Percentiles rank a stretch among this genome's conserved stretches.
These are phyloP conservation scores for Alternaria brassicicola DNA, from an alignment of 2,329 filamentous ascomycete species.

Conservation along the genomic window DNA sequence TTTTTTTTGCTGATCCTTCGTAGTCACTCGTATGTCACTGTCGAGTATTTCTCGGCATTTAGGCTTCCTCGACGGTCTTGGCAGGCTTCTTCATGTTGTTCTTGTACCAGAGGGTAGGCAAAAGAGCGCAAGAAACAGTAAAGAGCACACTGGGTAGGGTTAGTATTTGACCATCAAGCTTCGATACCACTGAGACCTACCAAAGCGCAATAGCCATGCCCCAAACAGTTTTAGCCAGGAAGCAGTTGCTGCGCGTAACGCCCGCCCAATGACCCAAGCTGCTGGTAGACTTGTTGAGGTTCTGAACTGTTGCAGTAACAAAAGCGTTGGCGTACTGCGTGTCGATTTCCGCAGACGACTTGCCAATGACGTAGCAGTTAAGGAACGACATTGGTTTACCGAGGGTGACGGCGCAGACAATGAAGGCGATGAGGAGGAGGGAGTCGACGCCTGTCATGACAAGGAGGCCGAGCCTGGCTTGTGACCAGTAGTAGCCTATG, in stretches of 20 bases:
- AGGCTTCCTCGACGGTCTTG: constrained; percentile 45
- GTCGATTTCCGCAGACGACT: constrained; percentile 53
- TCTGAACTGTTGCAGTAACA: constrained; percentile 58
- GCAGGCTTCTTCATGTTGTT: constrained; percentile 51
- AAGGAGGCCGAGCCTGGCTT: constrained; percentile 76
- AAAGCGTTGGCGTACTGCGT: constrained; percentile 60
- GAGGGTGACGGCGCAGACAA: constrained; percentile 76
- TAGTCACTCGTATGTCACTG: background rate
- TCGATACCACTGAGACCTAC: constrained; percentile 50
- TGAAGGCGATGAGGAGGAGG: constrained; percentile 74
- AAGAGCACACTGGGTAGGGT: constrained; percentile 51
- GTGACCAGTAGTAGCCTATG: constrained; percentile 81
- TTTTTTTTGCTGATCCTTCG: constrained; percentile 8
- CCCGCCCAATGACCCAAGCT: constrained; percentile 63
- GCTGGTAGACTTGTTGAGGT: constrained; percentile 58
- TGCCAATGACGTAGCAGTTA: constrained; percentile 67
- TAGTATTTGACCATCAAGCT: constrained; percentile 3
- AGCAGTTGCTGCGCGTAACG: constrained; percentile 69
- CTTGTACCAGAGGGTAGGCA: constrained; percentile 58
- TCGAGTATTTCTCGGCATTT: constrained; percentile 6
- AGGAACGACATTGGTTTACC: constrained; percentile 82
- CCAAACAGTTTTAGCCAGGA: constrained; percentile 87
- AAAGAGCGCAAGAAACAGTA: constrained; percentile 52
- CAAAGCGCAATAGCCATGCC: constrained; percentile 80
- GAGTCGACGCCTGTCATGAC: constrained; percentile 72